Percentiles rank a stretch among this genome's conserved stretches.
These are phyloP conservation scores for Tolypocladium paradoxum DNA, from an alignment of 2,329 filamentous ascomycete species.

Conservation along the genomic window DNA sequence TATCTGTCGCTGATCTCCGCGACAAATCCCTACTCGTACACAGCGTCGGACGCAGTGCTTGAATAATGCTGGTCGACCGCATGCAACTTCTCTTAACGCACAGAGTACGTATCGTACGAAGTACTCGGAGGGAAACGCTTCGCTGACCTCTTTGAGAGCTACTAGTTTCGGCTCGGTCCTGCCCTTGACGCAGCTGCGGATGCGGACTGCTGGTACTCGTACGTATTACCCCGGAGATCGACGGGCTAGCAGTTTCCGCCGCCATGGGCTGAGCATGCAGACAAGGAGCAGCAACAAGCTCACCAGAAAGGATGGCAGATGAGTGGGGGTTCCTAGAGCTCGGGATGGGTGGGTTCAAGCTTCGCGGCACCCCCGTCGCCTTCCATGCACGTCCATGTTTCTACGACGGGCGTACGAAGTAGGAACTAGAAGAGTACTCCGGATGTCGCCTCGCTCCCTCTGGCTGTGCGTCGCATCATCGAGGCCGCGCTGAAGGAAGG, in stretches of 20 bases:
- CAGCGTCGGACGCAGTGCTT: not conserved
- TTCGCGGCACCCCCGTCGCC: not conserved
- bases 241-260: too few species aligned
- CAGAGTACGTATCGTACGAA: not conserved
- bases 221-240: slow-evolving; percentile 1
- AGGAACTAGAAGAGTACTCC: too few species aligned
- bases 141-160: not conserved
- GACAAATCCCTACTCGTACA: not conserved
- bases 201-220: too few species aligned
- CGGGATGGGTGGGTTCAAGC: not conserved
- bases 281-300: not conserved
- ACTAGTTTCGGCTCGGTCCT: not conserved
- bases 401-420: too few species aligned
- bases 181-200: not conserved
- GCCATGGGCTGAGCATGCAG: not conserved
- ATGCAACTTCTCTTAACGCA: not conserved
- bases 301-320: not conserved
- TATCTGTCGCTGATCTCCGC: not conserved
- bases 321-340: not conserved
- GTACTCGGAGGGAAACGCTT: not conserved
- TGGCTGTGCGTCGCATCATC: not conserved
- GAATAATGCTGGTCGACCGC: not conserved
- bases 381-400: not conserved
- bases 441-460: too few species aligned
- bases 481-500: not conserved